A percentile compares a stretch with the other conserved stretches of the same genome.
Conservation (phyloP, 1,284 basidiomycete species). For the Peniophora sp. region DNA sequence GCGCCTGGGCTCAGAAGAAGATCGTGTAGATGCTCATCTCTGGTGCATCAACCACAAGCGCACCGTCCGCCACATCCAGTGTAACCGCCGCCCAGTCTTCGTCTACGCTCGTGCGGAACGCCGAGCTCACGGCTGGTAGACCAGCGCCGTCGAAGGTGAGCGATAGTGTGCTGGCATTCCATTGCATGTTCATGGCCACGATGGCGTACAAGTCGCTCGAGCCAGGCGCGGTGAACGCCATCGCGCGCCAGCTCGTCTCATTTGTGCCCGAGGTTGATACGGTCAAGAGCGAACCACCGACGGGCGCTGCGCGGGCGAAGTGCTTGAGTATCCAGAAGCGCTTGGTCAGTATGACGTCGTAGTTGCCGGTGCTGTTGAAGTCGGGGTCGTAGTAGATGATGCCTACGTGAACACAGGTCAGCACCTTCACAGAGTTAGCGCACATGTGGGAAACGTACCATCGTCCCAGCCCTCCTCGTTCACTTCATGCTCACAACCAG, state of each 20-base stretch:
- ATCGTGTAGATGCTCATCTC: constrained; percentile 3
- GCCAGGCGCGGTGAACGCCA: constrained; percentile 10
- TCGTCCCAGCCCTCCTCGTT: constrained; percentile 16
- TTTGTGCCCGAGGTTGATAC: constrained; percentile 6
- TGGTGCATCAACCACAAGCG: constrained; percentile 1
- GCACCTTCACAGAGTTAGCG: too few relatives aligned
- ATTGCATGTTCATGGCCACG: constrained; percentile 2
- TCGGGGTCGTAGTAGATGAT: constrained; percentile 2
- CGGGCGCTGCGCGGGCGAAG: constrained; percentile 11
- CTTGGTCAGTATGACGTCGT: constrained; percentile 15
- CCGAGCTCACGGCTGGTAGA: background rate
- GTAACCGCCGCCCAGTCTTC: constrained; percentile 1
- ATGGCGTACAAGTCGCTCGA: background rate
- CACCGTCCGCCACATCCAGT: background rate
- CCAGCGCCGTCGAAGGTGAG: background rate
- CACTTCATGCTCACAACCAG: constrained; percentile 8
- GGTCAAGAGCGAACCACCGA: constrained; percentile 10
- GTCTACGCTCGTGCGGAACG: background rate
- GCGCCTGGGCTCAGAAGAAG: constrained; percentile 1
- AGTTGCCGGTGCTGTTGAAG: constrained; percentile 10
- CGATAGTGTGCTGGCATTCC: background rate
- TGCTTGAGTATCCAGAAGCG: constrained; percentile 15
- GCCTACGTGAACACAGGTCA: background rate
- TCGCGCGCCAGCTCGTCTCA: constrained; percentile 8
- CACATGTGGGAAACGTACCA: background rate